These are phyloP conservation scores for Lepiota venenata DNA, from an alignment of 768 basidiomycete genomes.

Conservation along the genomic window DNA sequence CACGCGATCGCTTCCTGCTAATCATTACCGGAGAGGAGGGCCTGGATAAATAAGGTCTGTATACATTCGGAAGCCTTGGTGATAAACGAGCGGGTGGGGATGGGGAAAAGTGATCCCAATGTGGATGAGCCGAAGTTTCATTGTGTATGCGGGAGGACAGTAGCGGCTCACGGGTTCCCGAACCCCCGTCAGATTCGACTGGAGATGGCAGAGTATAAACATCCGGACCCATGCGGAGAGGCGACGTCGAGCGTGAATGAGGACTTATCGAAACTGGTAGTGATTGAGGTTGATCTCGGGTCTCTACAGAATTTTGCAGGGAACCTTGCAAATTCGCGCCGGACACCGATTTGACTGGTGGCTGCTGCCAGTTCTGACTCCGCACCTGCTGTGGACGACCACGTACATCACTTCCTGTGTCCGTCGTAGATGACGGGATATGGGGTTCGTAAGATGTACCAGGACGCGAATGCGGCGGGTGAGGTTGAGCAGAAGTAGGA, in stretches of 20 bases:
- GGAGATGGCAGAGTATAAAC: not conserved
- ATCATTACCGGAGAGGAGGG: not conserved
- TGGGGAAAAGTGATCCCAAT: constrained; percentile 6
- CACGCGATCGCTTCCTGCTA: constrained; percentile 7
- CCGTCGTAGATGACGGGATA: not conserved
- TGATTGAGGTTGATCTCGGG: not conserved
- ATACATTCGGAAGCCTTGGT: not conserved
- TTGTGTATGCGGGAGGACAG: not conserved
- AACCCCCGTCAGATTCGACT: not conserved
- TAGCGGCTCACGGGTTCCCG: not conserved
- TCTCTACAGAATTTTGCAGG: not conserved
- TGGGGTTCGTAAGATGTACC: not conserved
- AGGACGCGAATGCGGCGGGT: not conserved
- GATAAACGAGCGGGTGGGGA: not conserved
- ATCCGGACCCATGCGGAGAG: constrained; percentile 10
- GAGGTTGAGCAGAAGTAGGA: not conserved
- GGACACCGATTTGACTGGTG: not conserved
- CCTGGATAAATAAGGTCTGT: not conserved
- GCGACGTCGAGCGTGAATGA: not conserved
- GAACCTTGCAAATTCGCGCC: not conserved
- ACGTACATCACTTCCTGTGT: not conserved
- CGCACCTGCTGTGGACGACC: not conserved
- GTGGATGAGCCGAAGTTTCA: not conserved
- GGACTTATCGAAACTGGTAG: not conserved
- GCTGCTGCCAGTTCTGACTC: not conserved